These are phyloP conservation scores for Trapa incisa DNA, from an alignment of 345 rosid genomes.

Conservation along the genomic window DNA sequence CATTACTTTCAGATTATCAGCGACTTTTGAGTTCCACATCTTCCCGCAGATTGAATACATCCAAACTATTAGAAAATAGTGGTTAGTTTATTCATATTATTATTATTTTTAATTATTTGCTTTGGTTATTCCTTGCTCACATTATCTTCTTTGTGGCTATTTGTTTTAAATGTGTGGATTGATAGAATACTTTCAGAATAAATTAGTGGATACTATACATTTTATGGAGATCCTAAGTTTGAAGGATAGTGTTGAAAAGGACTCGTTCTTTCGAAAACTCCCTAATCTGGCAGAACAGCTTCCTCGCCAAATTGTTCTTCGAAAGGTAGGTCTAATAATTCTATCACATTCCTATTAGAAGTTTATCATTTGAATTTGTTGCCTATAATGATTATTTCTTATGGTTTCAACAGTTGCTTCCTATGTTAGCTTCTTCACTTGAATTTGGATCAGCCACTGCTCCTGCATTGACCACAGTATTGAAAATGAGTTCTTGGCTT, in stretches of 20 bases:
- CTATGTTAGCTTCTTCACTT: conserved; percentile 90
- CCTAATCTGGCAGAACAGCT: conserved; percentile 96
- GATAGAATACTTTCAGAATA: conserved; percentile 95
- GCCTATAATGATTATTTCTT: conserved; percentile 17
- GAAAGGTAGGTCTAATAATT: conserved; percentile 40
- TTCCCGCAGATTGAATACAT: conserved; percentile 90
- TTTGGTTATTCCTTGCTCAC: not conserved
- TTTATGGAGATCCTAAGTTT: conserved; percentile 94
- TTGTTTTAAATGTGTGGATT: conserved; percentile 16
- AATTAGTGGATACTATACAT: conserved; percentile 98
- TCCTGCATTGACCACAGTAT: conserved; percentile 75
- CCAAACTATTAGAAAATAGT: conserved; percentile 88
- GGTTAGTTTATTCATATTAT: conserved; percentile 31
- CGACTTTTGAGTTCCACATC: conserved; percentile 95
- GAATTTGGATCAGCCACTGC: conserved; percentile 99
- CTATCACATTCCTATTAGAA: not conserved
- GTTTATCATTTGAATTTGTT: not conserved
- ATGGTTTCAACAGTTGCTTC: conserved; percentile 70
- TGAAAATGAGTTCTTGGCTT: conserved; percentile 98
- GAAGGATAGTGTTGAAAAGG: conserved; percentile 94
- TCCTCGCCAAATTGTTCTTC: conserved; percentile 90
- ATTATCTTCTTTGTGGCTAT: not conserved
- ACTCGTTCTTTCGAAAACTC: conserved; percentile 92
- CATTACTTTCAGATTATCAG: conserved; percentile 99
- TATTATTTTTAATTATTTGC: not conserved